Percentiles rank a stretch among this genome's conserved stretches.
Conservation (phyloP, 106 monocot genomes). For the Acorus gramineus region DNA sequence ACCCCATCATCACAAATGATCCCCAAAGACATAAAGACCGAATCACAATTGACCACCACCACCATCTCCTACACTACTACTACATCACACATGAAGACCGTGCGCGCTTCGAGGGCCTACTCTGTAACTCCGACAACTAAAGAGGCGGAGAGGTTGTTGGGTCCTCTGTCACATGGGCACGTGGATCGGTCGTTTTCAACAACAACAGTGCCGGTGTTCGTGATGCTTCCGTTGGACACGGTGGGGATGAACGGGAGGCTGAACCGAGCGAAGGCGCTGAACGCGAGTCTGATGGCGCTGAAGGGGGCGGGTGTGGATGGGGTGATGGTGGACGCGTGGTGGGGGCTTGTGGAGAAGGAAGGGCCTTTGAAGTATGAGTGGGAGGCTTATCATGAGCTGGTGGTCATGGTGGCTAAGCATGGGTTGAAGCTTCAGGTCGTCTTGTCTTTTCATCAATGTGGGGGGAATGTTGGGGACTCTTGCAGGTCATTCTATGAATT, state of each 20-base stretch:
- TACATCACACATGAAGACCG: background rate
- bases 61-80: no score
- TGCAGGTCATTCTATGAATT: conserved; percentile 40
- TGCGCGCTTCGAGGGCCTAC: background rate
- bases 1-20: conserved; percentile 10
- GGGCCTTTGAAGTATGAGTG: conserved; percentile 64
- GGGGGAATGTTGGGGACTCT: conserved; percentile 87
- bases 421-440: conserved; percentile 77
- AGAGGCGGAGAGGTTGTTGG: background rate
- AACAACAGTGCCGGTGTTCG: conserved; percentile 51
- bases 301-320: conserved; percentile 67
- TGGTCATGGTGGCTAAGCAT: conserved; percentile 41
- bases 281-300: conserved; percentile 66
- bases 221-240: conserved; percentile 81
- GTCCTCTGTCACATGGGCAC: no score
- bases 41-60: no score
- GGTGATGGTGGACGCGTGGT: conserved; percentile 93
- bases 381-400: conserved; percentile 62
- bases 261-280: conserved; percentile 35
- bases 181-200: background rate
- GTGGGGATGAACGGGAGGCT: conserved; percentile 27
- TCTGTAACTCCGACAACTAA: background rate
- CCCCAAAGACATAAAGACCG: conserved; percentile 2
- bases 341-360: conserved; percentile 77
- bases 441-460: conserved; percentile 89